Evolutionary conservation across 495 filamentous ascomycete species (phyloP).

Genomic region (Penicillium longicatenatum): DNA sequence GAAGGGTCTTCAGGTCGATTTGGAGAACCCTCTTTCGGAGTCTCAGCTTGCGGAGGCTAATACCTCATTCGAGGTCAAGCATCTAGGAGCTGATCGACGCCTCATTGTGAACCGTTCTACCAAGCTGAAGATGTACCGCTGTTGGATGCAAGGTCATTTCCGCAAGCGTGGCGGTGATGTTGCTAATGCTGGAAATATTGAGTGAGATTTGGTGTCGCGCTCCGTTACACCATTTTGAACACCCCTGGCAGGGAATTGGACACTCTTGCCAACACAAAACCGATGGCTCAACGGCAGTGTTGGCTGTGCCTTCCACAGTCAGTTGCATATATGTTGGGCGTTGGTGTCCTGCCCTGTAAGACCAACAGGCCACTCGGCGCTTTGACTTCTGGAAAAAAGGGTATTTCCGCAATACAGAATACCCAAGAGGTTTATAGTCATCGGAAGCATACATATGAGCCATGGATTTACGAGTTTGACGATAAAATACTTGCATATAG

Average conservation of each 20-base stretch:
- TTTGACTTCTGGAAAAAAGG: neutral
- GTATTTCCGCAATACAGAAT: neutral
- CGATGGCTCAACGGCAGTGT: neutral
- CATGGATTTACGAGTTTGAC: constrained; percentile 7
- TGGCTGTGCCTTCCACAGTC: neutral
- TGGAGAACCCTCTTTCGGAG: constrained; percentile 17
- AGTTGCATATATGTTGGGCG: neutral
- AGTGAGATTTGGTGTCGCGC: neutral
- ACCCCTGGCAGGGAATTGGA: neutral
- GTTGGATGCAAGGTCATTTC: constrained; percentile 93
- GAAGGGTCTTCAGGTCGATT: constrained; percentile 32
- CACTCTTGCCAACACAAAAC: neutral
- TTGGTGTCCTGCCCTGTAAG: neutral
- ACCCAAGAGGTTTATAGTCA: neutral
- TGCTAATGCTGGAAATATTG: neutral
- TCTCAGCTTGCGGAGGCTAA: constrained; percentile 16
- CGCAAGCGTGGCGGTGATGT: constrained; percentile 55
- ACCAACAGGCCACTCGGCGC: neutral
- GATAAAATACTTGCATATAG: constrained; percentile 4
- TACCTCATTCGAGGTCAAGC: constrained; percentile 64
- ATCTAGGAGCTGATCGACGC: constrained; percentile 80
- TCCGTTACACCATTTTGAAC: neutral
- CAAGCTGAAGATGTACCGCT: constrained; percentile 96
- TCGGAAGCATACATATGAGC: constrained; percentile 1
- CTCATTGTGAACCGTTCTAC: constrained; percentile 89